Conservation (phyloP, 2,329 filamentous ascomycete genomes). For the Cercospora beticola region DNA sequence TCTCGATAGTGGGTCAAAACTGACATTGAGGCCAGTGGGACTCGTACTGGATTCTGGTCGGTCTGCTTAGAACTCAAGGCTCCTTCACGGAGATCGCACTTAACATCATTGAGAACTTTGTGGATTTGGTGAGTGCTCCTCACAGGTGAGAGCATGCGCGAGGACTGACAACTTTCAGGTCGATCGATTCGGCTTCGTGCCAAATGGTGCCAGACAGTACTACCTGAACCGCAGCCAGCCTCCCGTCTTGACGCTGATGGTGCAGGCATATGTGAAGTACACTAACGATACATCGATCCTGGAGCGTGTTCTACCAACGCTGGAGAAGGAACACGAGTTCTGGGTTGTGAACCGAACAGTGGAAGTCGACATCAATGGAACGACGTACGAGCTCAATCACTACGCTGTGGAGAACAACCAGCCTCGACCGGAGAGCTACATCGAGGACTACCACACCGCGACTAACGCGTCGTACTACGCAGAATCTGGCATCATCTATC, state of each 20-base stretch:
- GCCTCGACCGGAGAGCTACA: conserved; percentile 66
- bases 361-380: conserved; percentile 44
- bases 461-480: conserved; percentile 65
- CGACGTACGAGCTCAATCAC: conserved; percentile 58
- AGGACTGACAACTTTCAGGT: conserved; percentile 38
- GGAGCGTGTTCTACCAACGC: conserved; percentile 59
- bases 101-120: conserved; percentile 69
- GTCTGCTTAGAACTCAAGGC: conserved; percentile 63
- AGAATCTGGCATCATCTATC: conserved; percentile 58
- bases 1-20: background rate
- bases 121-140: conserved; percentile 51
- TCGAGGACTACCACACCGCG: conserved; percentile 65
- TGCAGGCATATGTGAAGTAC: conserved; percentile 62
- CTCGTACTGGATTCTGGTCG: conserved; percentile 52
- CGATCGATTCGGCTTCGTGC: conserved; percentile 64
- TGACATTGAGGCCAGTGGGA: conserved; percentile 1
- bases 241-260: conserved; percentile 65
- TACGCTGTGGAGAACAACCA: conserved; percentile 64
- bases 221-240: conserved; percentile 69
- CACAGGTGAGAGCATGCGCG: background rate
- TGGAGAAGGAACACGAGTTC: conserved; percentile 64
- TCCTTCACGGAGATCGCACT: conserved; percentile 62
- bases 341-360: conserved; percentile 63
- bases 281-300: conserved; percentile 64
- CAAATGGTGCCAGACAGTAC: conserved; percentile 67